Conservation (phyloP, 495 filamentous ascomycete genomes). For the Pyrenula massariospora region DNA sequence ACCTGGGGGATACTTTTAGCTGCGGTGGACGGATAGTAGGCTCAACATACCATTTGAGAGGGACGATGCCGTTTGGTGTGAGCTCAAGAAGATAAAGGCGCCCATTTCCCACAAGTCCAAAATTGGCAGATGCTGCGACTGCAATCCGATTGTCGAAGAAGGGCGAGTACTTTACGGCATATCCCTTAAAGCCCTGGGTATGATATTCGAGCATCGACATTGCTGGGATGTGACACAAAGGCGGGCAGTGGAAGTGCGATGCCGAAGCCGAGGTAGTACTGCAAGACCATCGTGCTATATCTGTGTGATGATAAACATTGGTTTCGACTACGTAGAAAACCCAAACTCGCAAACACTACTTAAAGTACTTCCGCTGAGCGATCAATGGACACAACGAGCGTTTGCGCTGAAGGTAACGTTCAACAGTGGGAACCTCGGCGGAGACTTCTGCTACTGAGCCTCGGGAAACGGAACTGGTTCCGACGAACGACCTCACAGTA, state of each 20-base stretch:
- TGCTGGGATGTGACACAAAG: slow-evolving; percentile 1
- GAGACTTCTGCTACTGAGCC: too few relatives aligned
- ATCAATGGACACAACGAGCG: too few relatives aligned
- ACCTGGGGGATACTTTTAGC: slow-evolving; percentile 35
- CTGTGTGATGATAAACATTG: too few relatives aligned
- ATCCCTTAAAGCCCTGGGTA: slow-evolving; percentile 88
- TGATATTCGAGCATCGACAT: slow-evolving; percentile 81
- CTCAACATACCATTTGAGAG: slow-evolving; percentile 54
- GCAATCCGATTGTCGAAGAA: slow-evolving; percentile 94
- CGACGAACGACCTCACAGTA: too few relatives aligned
- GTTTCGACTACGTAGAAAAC: too few relatives aligned
- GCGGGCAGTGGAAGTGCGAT: background rate
- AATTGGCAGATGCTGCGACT: slow-evolving; percentile 77
- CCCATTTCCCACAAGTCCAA: slow-evolving; percentile 93
- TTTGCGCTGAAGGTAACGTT: too few relatives aligned
- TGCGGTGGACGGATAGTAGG: background rate
- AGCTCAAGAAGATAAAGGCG: slow-evolving; percentile 71
- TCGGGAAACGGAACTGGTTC: too few relatives aligned
- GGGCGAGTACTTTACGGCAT: slow-evolving; percentile 91
- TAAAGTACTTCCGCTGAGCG: too few relatives aligned
- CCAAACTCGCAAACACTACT: too few relatives aligned
- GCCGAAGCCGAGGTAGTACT: background rate
- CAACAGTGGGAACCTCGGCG: too few relatives aligned
- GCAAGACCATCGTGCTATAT: background rate
- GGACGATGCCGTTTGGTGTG: slow-evolving; percentile 69